Evolutionary conservation across 2,329 filamentous ascomycete species (phyloP).

Genomic region (Cladosporium velox): DNA sequence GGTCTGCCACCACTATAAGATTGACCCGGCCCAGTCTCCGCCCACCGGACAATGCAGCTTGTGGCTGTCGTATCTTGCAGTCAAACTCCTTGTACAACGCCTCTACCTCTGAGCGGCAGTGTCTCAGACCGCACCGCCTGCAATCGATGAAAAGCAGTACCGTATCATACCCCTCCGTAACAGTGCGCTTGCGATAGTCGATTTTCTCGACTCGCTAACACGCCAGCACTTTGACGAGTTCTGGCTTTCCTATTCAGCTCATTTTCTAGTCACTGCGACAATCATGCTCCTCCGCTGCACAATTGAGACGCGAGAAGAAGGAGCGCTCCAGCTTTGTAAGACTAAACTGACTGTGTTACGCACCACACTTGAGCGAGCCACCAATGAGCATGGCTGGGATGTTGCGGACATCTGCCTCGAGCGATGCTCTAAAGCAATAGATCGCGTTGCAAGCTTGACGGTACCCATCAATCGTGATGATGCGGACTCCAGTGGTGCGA

Average conservation of each 20-base stretch:
- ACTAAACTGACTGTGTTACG: neutral
- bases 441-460: neutral
- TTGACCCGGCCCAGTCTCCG: neutral
- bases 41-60: neutral
- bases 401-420: neutral
- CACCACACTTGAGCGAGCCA: neutral
- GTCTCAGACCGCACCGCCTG: neutral
- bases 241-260: neutral
- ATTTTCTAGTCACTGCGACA: neutral
- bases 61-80: neutral
- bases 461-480: neutral
- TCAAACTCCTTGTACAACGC: neutral
- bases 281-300: neutral
- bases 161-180: neutral
- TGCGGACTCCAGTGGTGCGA: neutral
- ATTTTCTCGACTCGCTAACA: neutral
- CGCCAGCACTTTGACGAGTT: neutral
- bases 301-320: neutral
- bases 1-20: neutral
- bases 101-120: neutral
- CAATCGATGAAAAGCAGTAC: neutral
- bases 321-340: neutral
- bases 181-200: neutral
- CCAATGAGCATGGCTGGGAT: neutral
- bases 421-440: neutral